Conservation (phyloP, 2,329 filamentous ascomycete species). For the Cladosporium oxysporum region DNA sequence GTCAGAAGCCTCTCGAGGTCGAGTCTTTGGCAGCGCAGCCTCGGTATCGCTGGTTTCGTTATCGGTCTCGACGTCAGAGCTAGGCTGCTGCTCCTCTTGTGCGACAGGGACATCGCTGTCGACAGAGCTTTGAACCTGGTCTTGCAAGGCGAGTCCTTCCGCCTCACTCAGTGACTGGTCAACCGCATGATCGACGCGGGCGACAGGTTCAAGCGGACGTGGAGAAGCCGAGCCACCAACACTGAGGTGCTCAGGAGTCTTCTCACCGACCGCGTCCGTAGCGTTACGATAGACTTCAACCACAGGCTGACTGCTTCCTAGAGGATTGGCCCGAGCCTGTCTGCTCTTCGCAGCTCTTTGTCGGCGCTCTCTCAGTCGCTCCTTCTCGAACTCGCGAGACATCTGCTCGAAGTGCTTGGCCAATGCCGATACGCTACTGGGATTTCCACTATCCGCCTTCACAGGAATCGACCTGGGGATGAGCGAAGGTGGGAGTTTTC, state of each 20-base stretch:
- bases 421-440: constrained; percentile 80
- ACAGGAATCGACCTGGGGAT: constrained; percentile 82
- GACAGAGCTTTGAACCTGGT: constrained; percentile 8
- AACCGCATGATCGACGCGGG: constrained; percentile 14
- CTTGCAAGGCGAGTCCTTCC: constrained; percentile 3
- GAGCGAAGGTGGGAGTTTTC: constrained; percentile 63
- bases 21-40: constrained; percentile 70
- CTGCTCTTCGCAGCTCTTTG: constrained; percentile 76
- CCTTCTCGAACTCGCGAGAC: constrained; percentile 93
- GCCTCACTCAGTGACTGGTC: constrained; percentile 6
- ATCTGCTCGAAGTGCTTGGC: constrained; percentile 96
- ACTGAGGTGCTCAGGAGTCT: constrained; percentile 18
- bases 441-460: constrained; percentile 56
- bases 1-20: constrained; percentile 49
- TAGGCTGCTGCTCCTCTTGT: neutral
- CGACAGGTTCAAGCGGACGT: neutral
- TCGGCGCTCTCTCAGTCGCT: constrained; percentile 81
- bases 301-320: constrained; percentile 90
- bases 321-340: constrained; percentile 78
- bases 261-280: constrained; percentile 72
- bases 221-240: constrained; percentile 9
- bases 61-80: constrained; percentile 30
- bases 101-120: neutral
- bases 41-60: constrained; percentile 67
- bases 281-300: constrained; percentile 96